A percentile compares a stretch with the other conserved stretches of the same genome.
These are phyloP conservation scores for Macrophomina pseudophaseolina DNA, from an alignment of 2,329 filamentous ascomycete species.

Conservation along the genomic window DNA sequence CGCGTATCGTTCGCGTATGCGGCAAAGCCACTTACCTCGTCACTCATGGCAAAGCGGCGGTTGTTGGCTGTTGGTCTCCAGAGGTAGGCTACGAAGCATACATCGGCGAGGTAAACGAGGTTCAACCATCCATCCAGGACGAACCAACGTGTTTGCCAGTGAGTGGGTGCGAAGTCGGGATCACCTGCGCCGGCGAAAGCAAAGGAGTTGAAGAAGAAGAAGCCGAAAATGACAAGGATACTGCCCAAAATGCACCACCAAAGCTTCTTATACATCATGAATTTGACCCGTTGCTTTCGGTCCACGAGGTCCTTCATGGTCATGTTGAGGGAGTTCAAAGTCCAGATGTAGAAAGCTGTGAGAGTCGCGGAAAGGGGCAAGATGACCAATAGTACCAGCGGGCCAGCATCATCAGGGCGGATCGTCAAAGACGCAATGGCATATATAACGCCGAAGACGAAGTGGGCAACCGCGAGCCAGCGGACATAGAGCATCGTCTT, in stretches of 20 bases:
- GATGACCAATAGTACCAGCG: slow-evolving; percentile 89
- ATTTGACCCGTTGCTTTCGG: slow-evolving; percentile 91
- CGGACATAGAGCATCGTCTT: slow-evolving; percentile 94
- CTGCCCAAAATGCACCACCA: slow-evolving; percentile 97
- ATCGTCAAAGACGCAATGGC: slow-evolving; percentile 87
- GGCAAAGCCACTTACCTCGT: slow-evolving; percentile 67
- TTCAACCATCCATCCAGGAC: slow-evolving; percentile 97
- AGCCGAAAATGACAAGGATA: slow-evolving; percentile 94
- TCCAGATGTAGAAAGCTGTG: slow-evolving; percentile 99
- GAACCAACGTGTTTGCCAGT: slow-evolving; percentile 98
- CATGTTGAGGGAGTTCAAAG: slow-evolving; percentile 88
- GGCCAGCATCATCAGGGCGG: slow-evolving; percentile 86
- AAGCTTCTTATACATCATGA: slow-evolving; percentile 94
- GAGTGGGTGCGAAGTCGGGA: slow-evolving; percentile 89
- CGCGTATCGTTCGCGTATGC: not conserved
- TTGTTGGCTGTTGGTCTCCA: slow-evolving; percentile 98
- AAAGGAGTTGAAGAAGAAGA: slow-evolving; percentile 98
- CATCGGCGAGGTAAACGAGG: slow-evolving; percentile 91
- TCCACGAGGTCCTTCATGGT: slow-evolving; percentile 97
- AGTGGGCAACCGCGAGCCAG: slow-evolving; percentile 88
- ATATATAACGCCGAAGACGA: slow-evolving; percentile 93
- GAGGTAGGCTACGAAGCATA: slow-evolving; percentile 90
- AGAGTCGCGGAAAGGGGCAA: slow-evolving; percentile 88
- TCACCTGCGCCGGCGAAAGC: slow-evolving; percentile 85
- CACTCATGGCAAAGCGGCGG: slow-evolving; percentile 96